These are phyloP conservation scores for Achaetomium macrosporum DNA, from an alignment of 2,329 filamentous ascomycete genomes.

Conservation along the genomic window DNA sequence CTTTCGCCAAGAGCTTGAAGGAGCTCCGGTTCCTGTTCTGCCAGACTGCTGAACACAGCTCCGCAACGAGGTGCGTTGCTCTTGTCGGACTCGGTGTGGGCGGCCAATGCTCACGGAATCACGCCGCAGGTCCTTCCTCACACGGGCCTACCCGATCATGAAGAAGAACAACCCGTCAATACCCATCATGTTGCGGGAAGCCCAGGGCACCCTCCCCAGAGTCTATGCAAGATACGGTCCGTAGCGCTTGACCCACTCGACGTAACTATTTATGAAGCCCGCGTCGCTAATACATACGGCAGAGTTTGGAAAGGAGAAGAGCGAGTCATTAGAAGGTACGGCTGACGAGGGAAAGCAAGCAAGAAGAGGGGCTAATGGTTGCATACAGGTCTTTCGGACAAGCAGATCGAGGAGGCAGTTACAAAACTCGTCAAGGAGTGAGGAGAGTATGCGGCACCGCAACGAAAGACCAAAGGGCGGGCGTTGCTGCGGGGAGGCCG, in stretches of 20 bases:
- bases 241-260: constrained; percentile 23
- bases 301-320: constrained; percentile 54
- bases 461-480: neutral
- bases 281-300: neutral
- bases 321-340: constrained; percentile 48
- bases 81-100: neutral
- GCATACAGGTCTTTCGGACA: constrained; percentile 45
- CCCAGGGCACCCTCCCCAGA: constrained; percentile 72
- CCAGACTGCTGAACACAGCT: constrained; percentile 87
- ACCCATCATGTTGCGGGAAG: constrained; percentile 93
- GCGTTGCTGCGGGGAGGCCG: neutral
- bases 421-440: constrained; percentile 46
- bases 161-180: constrained; percentile 97
- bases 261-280: neutral
- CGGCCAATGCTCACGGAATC: constrained; percentile 2
- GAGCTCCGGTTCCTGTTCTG: constrained; percentile 97
- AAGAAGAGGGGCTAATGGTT: constrained; percentile 10
- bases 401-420: constrained; percentile 56
- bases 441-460: constrained; percentile 16
- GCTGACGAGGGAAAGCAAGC: neutral
- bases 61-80: constrained; percentile 71
- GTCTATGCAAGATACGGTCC: constrained; percentile 90
- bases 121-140: constrained; percentile 72
- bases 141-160: constrained; percentile 92
- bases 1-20: constrained; percentile 80